A percentile compares a stretch with the other conserved stretches of the same genome.
Conservation (phyloP, 2,329 filamentous ascomycete genomes). For the Colletotrichum siamense region DNA sequence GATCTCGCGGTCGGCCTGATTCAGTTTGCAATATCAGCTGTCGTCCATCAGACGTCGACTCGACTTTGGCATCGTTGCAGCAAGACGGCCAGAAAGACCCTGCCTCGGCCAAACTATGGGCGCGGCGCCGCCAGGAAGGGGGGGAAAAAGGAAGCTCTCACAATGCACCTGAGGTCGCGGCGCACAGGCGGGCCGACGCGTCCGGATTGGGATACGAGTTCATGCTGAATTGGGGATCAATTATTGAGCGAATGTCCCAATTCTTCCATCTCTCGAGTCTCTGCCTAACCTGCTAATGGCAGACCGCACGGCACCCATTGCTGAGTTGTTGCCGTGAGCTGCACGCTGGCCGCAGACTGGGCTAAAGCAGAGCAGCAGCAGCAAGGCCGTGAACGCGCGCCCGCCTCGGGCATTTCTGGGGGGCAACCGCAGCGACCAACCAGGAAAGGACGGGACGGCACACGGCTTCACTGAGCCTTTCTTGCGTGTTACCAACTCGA, state of each 20-base stretch:
- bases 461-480: background rate
- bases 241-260: background rate
- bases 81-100: background rate
- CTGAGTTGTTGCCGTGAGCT: background rate
- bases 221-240: background rate
- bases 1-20: constrained; percentile 7
- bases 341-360: background rate
- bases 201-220: constrained; percentile 2
- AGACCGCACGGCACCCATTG: background rate
- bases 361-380: background rate
- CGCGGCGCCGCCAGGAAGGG: background rate
- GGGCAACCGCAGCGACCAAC: background rate
- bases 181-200: background rate
- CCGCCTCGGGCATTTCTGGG: constrained; percentile 14
- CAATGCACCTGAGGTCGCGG: background rate
- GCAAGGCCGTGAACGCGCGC: background rate
- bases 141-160: constrained; percentile 6
- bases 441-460: background rate
- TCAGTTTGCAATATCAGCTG: background rate
- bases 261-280: background rate
- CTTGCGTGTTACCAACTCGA: background rate
- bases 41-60: background rate
- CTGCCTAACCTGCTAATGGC: background rate
- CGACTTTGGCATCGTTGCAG: background rate
- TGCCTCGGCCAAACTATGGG: background rate